Conservation (phyloP, 2,329 filamentous ascomycete species). For the Pyrenochaeta sp. region DNA sequence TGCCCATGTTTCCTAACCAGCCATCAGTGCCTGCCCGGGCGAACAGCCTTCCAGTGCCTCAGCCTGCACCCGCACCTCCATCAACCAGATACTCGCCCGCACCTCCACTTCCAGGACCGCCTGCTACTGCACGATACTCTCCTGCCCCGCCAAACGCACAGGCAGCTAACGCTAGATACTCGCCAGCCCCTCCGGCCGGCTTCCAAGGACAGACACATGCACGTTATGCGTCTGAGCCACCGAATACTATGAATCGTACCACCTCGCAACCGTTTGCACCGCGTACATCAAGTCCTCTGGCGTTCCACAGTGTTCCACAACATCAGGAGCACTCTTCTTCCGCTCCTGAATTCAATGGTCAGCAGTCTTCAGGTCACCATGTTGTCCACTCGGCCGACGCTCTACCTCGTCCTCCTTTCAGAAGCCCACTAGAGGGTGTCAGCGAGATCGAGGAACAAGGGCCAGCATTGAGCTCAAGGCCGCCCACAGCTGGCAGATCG, state of each 20-base stretch:
- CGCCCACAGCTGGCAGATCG: slow-evolving; percentile 34
- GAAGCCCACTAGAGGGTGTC: slow-evolving; percentile 42
- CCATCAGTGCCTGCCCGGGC: slow-evolving; percentile 40
- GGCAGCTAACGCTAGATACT: slow-evolving; percentile 47
- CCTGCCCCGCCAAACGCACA: slow-evolving; percentile 49
- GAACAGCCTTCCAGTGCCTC: slow-evolving; percentile 44
- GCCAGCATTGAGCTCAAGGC: slow-evolving; percentile 19
- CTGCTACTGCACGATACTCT: slow-evolving; percentile 52
- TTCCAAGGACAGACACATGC: slow-evolving; percentile 45
- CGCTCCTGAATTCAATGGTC: slow-evolving; percentile 10
- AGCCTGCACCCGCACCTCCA: slow-evolving; percentile 35
- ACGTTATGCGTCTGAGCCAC: slow-evolving; percentile 50
- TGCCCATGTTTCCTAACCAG: slow-evolving; percentile 48
- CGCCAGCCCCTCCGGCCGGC: slow-evolving; percentile 50
- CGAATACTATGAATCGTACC: slow-evolving; percentile 42
- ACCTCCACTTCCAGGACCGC: slow-evolving; percentile 37
- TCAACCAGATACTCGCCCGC: slow-evolving; percentile 28
- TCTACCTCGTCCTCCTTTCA: slow-evolving; percentile 34
- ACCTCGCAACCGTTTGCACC: slow-evolving; percentile 65
- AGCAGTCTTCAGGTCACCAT: slow-evolving; percentile 31
- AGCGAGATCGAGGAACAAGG: slow-evolving; percentile 44
- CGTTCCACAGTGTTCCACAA: slow-evolving; percentile 56
- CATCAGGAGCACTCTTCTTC: slow-evolving; percentile 27
- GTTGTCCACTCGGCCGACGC: slow-evolving; percentile 38
- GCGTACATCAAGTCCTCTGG: slow-evolving; percentile 71